phyloP scores from a whole-genome alignment of 2,329 filamentous ascomycete genomes.

The Ascocoryne sarcoides region DNA sequence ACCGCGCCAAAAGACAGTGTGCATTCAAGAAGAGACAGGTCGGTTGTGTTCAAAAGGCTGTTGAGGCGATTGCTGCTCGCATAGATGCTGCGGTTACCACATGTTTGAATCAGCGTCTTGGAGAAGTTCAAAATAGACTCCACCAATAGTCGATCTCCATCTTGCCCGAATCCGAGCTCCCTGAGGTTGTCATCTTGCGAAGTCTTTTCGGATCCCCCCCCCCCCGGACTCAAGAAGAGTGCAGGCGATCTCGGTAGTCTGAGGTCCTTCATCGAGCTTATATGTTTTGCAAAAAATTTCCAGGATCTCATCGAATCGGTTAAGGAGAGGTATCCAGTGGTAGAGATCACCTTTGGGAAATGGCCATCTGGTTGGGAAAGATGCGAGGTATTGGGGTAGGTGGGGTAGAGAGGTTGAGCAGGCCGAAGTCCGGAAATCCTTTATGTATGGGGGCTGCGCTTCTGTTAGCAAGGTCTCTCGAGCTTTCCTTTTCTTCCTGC shows the following conservation, averaged over 20 bases:
- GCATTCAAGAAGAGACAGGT: slow-evolving; percentile 65
- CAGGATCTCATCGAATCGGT: slow-evolving; percentile 85
- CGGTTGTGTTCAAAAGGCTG: slow-evolving; percentile 80
- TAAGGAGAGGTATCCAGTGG: slow-evolving; percentile 92
- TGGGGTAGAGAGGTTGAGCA: slow-evolving; percentile 62
- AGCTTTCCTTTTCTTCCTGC: slow-evolving; percentile 1
- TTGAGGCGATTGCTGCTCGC: slow-evolving; percentile 86
- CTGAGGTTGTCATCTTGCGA: slow-evolving; percentile 40
- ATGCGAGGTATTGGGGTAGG: slow-evolving; percentile 66
- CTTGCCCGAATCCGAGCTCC: slow-evolving; percentile 54
- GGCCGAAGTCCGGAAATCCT: slow-evolving; percentile 67
- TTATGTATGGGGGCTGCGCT: slow-evolving; percentile 73
- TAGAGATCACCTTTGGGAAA: slow-evolving; percentile 94
- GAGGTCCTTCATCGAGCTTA: slow-evolving; percentile 69
- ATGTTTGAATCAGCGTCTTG: slow-evolving; percentile 81
- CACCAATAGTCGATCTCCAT: slow-evolving; percentile 74
- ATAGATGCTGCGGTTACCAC: slow-evolving; percentile 93
- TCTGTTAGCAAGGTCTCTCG: no score
- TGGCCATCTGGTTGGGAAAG: slow-evolving; percentile 85
- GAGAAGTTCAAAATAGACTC: slow-evolving; percentile 80
- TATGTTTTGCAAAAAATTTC: slow-evolving; percentile 77
- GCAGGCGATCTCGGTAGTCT: slow-evolving; percentile 65
- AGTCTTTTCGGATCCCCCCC: slow-evolving; percentile 38
- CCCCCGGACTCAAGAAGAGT: slow-evolving; percentile 47
- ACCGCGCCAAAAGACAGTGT: slow-evolving; percentile 76